Evolutionary conservation across 495 filamentous ascomycete genomes (phyloP).

Genomic region (Daldinia grandis): DNA sequence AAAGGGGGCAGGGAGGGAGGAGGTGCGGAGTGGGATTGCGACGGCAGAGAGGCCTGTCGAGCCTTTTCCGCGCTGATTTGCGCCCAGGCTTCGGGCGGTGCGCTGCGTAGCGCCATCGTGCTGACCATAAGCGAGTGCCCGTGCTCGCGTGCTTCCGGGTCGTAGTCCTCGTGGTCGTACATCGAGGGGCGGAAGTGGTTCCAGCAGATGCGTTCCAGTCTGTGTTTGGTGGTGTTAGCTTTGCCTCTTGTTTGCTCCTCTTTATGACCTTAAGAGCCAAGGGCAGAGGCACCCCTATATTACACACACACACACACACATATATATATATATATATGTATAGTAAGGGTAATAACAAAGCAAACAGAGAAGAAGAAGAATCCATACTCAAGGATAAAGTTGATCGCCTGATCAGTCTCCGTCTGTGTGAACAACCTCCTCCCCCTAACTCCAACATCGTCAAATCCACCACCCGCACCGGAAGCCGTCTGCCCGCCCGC

Average conservation of each 20-base stretch:
- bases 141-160: slow-evolving; percentile 35
- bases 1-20: background rate
- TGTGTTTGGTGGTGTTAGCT: slow-evolving; percentile 18
- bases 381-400: slow-evolving; percentile 60
- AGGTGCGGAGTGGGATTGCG: slow-evolving; percentile 5
- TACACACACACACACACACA: too few relatives aligned
- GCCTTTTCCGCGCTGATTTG: slow-evolving; percentile 30
- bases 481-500: background rate
- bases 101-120: slow-evolving; percentile 48
- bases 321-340: too few relatives aligned
- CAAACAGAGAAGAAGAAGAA: background rate
- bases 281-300: too few relatives aligned
- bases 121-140: slow-evolving; percentile 60
- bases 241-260: background rate
- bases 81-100: slow-evolving; percentile 42
- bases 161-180: slow-evolving; percentile 41
- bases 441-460: background rate
- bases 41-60: slow-evolving; percentile 6
- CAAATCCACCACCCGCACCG: background rate
- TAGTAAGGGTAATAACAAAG: background rate
- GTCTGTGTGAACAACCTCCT: slow-evolving; percentile 39
- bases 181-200: slow-evolving; percentile 52
- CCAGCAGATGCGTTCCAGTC: slow-evolving; percentile 61
- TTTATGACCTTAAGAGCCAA: background rate
- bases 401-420: slow-evolving; percentile 56